These are phyloP conservation scores for Mycosphaerelloides madeirae DNA, from an alignment of 2,329 filamentous ascomycete genomes.

Conservation along the genomic window DNA sequence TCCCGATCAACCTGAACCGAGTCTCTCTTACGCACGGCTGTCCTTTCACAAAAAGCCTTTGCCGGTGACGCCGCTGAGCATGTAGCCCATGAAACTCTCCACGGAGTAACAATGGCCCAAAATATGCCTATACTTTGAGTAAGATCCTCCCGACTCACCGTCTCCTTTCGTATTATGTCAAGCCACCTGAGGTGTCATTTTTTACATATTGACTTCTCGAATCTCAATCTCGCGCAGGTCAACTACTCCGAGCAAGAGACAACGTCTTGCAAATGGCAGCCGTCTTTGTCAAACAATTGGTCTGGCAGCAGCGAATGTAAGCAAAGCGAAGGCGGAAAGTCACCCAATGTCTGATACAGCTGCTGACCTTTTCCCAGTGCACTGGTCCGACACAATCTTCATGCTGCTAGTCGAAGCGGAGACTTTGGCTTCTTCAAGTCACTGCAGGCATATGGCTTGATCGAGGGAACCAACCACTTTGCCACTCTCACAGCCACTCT, in stretches of 20 bases:
- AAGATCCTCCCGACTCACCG: background rate
- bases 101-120: conserved; percentile 16
- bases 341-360: no score
- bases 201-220: background rate
- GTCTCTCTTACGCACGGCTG: conserved; percentile 4
- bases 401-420: conserved; percentile 40
- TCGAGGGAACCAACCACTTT: conserved; percentile 44
- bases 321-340: no score
- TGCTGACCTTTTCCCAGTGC: no score
- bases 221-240: conserved; percentile 1
- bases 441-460: conserved; percentile 40
- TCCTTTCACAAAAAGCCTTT: conserved; percentile 15
- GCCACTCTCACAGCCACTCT: conserved; percentile 38
- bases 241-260: conserved; percentile 1
- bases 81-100: conserved; percentile 3
- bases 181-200: no score
- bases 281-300: conserved; percentile 33
- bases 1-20: conserved; percentile 10
- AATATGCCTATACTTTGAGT: conserved; percentile 14
- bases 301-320: conserved; percentile 46
- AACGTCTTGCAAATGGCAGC: conserved; percentile 16
- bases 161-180: background rate
- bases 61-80: conserved; percentile 14
- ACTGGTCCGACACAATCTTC: conserved; percentile 43
- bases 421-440: conserved; percentile 47